A percentile compares a stretch with the other conserved stretches of the same genome.
Conservation (phyloP, 2,329 filamentous ascomycete genomes). For the Paracamarosporium sp. region DNA sequence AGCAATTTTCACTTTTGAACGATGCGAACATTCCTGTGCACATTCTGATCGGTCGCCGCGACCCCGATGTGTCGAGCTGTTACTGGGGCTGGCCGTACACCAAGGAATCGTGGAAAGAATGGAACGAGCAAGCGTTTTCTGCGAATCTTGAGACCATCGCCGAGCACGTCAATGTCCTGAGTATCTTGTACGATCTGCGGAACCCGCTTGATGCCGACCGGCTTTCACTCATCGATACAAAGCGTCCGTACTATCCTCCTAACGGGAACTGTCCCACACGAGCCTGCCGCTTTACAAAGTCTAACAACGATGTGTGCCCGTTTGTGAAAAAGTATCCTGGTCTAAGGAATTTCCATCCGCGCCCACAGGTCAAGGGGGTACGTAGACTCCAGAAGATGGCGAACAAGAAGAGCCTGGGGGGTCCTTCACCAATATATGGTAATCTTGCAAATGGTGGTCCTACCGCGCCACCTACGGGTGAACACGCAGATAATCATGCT, state of each 20-base stretch:
- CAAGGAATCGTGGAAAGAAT: slow-evolving; percentile 18
- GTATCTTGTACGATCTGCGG: slow-evolving; percentile 32
- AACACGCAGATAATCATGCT: slow-evolving; percentile 19
- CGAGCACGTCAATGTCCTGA: slow-evolving; percentile 23
- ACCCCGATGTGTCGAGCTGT: slow-evolving; percentile 17
- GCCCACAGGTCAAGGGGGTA: neutral
- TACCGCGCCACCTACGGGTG: slow-evolving; percentile 17
- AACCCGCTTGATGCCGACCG: slow-evolving; percentile 24
- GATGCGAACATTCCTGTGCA: slow-evolving; percentile 26
- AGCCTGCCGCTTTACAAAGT: slow-evolving; percentile 13
- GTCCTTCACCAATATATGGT: neutral
- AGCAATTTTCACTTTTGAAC: slow-evolving; percentile 20
- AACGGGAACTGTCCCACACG: slow-evolving; percentile 15
- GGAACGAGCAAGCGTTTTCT: slow-evolving; percentile 17
- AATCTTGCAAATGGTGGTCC: slow-evolving; percentile 13
- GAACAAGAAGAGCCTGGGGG: slow-evolving; percentile 14
- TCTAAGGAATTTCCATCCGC: slow-evolving; percentile 1
- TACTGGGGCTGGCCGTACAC: slow-evolving; percentile 34
- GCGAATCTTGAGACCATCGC: slow-evolving; percentile 23
- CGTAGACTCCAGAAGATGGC: slow-evolving; percentile 16
- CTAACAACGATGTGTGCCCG: neutral
- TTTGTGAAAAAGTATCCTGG: slow-evolving; percentile 10
- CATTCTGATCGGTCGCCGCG: slow-evolving; percentile 29
- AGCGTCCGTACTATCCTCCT: slow-evolving; percentile 10
- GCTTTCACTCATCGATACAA: slow-evolving; percentile 19